Percentiles rank a stretch among this genome's conserved stretches.
These are phyloP conservation scores for Yamadazyma buinensis DNA, from an alignment of 1,139 yeast species.

Conservation along the genomic window DNA sequence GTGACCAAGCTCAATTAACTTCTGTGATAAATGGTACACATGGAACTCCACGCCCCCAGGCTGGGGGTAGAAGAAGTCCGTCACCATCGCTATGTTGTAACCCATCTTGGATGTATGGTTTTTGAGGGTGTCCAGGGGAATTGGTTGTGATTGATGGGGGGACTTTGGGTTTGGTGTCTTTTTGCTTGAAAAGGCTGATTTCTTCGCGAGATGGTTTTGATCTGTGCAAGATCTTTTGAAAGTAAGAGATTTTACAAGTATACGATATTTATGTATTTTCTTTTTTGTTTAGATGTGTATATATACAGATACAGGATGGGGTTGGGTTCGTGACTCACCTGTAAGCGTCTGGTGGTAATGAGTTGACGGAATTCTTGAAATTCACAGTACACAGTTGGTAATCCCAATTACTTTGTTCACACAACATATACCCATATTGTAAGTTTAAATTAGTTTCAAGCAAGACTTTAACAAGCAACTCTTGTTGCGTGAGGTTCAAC, in stretches of 20 bases:
- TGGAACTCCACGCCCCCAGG: constrained; percentile 98
- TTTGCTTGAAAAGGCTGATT: too few species aligned
- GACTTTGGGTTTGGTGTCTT: too few species aligned
- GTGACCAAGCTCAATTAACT: constrained; percentile 80
- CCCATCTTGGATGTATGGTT: too few species aligned
- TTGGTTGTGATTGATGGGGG: too few species aligned
- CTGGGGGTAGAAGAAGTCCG: constrained; percentile 97
- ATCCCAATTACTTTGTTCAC: constrained; percentile 88
- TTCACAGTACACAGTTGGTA: constrained; percentile 65
- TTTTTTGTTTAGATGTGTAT: too few species aligned
- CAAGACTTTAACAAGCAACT: constrained; percentile 61
- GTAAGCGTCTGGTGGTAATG: constrained; percentile 45
- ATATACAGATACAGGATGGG: too few species aligned
- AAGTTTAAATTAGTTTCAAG: constrained; percentile 73
- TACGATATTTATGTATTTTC: too few species aligned
- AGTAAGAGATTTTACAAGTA: too few species aligned
- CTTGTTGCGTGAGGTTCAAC: constrained; percentile 57
- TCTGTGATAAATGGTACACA: constrained; percentile 76
- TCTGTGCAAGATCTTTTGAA: too few species aligned
- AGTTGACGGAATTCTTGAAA: constrained; percentile 59
- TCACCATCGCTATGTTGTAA: constrained; percentile 68
- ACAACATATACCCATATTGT: constrained; percentile 77
- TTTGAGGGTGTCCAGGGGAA: too few species aligned
- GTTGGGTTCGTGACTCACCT: too few species aligned
- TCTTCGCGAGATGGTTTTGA: too few species aligned